Evolutionary conservation across 768 basidiomycete genomes (phyloP), one percentile per base, ranked within the genome.

Genomic region (Chalciporus piperatus): DNA sequence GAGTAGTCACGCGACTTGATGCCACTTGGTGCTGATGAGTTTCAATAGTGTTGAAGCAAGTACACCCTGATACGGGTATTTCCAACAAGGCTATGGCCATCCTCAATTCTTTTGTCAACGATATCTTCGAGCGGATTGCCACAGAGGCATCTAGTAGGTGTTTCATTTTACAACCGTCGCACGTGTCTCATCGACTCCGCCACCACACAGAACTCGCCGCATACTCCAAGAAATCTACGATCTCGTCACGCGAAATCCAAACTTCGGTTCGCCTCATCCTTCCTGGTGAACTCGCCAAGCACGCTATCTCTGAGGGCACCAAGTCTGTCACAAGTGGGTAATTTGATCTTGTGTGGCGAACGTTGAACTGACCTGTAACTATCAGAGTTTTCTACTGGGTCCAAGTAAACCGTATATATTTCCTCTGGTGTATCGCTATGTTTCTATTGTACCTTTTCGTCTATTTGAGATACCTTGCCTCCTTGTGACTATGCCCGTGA

Each of bases 21-120:
- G 17, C 48, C 10, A 10, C 27, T 32, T 14, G 41, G 37, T 40
- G 32, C 20, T 58, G 20, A 59, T 32, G 22, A 3, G 11, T 35
- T 6, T 28, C 5, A 4, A n/a, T 14, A 87, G 90, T 91, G 62
- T 77, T 92, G 67, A 91, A 89, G 77, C 90, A 92, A 74, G 91
- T 92, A 52, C 91, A 92, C 78, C 91, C 91, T 55, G 91, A 92
- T 71, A 92, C 90, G 55, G 91, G 90, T 84, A 91, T 92, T 75
- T 91, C 89, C 47, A 91, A 88, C 83, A 90, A 91, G 74, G 84
- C 84, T 11, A 87, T 89, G 85, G 83, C 86, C 47, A 89, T 89
- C 67, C 74, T 87, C 58, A 86, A 89, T 76, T 89, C 87, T 0
- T 89, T 89, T 66, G 87, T 89, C 61, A 89, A 89, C 65, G 87